Conservation (phyloP, 163 green algal genomes). For the Volvox carteri region DNA sequence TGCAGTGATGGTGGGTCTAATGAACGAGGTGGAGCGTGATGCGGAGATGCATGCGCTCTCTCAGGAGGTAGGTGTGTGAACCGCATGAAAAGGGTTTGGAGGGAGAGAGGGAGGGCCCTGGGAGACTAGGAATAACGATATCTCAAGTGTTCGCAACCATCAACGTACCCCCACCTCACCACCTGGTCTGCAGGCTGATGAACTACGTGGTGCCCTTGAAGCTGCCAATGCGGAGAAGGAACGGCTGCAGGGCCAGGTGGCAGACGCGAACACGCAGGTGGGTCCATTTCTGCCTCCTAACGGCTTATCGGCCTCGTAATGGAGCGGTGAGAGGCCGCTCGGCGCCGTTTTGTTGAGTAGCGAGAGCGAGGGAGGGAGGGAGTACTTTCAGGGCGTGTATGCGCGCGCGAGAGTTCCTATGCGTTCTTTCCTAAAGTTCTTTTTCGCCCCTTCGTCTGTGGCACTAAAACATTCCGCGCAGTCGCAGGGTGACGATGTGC, state of each 20-base stretch:
- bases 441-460: no score
- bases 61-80: background rate
- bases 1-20: background rate
- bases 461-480: no score
- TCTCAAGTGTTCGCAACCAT: background rate
- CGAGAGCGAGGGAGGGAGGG: no score
- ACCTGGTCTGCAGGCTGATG: background rate
- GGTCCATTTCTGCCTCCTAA: no score
- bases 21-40: background rate
- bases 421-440: no score
- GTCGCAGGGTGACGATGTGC: no score
- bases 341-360: no score
- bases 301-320: no score
- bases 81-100: background rate
- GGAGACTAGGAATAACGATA: background rate
- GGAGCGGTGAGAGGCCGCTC: no score
- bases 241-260: background rate
- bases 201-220: background rate
- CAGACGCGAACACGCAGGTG: background rate
- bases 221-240: background rate
- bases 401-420: no score
- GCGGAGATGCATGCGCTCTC: background rate
- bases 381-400: no score
- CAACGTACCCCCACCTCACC: background rate
- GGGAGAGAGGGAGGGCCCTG: background rate